Percentiles rank a stretch among this genome's conserved stretches.
phyloP scores from a whole-genome alignment of 306 rosid genomes.

The Geum urbanum region DNA sequence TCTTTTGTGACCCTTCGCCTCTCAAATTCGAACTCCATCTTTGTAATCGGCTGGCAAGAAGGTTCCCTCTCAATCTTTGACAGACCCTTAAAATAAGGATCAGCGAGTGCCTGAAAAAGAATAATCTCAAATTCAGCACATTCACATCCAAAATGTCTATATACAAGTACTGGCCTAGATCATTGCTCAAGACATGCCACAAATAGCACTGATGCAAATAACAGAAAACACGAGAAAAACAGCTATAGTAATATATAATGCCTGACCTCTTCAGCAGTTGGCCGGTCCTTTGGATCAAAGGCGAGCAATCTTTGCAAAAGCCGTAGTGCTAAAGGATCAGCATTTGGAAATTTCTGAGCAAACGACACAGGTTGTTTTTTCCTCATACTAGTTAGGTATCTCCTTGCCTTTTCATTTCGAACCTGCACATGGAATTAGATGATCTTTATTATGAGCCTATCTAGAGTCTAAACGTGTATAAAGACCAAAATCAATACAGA shows the following conservation, averaged over 20 bases:
- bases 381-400: conserved; percentile 90
- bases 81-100: conserved; percentile 86
- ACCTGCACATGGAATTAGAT: conserved; percentile 45
- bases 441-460: conserved; percentile 1
- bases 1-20: conserved; percentile 82
- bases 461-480: not conserved
- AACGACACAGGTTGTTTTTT: conserved; percentile 72
- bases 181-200: conserved; percentile 3
- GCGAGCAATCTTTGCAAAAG: conserved; percentile 76
- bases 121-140: conserved; percentile 16
- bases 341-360: conserved; percentile 77
- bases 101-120: conserved; percentile 66
- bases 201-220: conserved; percentile 7
- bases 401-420: conserved; percentile 90
- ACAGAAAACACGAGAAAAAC: not conserved
- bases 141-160: not conserved
- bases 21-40: conserved; percentile 96
- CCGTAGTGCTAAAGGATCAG: conserved; percentile 73
- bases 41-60: conserved; percentile 85
- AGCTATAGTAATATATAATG: not conserved
- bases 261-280: conserved; percentile 93
- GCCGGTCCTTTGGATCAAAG: conserved; percentile 94
- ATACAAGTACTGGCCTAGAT: not conserved
- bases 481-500: conserved; percentile 3
- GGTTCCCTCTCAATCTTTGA: conserved; percentile 90